Conservation (phyloP, 2,329 filamentous ascomycete species). For the Talaromyces atroroseus region DNA sequence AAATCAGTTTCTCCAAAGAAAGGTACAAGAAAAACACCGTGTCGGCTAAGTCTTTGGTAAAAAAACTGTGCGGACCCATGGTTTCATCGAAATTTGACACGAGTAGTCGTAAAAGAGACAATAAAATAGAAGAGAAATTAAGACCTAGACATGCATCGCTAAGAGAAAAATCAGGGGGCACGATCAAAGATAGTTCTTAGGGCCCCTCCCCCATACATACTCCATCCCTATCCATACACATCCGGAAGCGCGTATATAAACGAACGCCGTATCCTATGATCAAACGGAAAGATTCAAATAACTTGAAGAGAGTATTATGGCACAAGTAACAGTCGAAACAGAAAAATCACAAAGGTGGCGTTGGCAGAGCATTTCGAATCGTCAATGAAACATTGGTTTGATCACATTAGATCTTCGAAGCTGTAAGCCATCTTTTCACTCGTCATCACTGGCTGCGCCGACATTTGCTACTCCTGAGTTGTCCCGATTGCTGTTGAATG, state of each 20-base stretch:
- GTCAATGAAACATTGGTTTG: not conserved
- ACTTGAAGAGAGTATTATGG: not conserved
- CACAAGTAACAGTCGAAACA: not conserved
- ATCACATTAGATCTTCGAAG: not conserved
- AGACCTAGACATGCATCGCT: not conserved
- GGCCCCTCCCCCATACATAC: not conserved
- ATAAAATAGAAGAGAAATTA: not conserved
- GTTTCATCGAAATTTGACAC: not conserved
- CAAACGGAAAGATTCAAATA: not conserved
- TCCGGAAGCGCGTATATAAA: constrained; percentile 4
- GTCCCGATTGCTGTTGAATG: constrained; percentile 40
- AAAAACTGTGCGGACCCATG: not conserved
- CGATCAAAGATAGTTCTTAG: not conserved
- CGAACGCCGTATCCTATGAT: constrained; percentile 6
- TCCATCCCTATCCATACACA: constrained; percentile 4
- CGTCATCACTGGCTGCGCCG: constrained; percentile 28
- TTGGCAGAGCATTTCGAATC: not conserved
- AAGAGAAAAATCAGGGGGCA: not conserved
- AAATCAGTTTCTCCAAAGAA: not conserved
- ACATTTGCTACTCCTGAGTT: constrained; percentile 29
- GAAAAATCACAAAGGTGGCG: not conserved
- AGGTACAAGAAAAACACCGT: not conserved
- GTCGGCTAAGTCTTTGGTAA: not conserved
- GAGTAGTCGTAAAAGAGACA: not conserved
- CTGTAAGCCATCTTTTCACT: constrained; percentile 19